These are phyloP conservation scores for Magnolia kwangsiensis DNA, from an alignment of 164 flowering plant genomes.

Conservation along the genomic window DNA sequence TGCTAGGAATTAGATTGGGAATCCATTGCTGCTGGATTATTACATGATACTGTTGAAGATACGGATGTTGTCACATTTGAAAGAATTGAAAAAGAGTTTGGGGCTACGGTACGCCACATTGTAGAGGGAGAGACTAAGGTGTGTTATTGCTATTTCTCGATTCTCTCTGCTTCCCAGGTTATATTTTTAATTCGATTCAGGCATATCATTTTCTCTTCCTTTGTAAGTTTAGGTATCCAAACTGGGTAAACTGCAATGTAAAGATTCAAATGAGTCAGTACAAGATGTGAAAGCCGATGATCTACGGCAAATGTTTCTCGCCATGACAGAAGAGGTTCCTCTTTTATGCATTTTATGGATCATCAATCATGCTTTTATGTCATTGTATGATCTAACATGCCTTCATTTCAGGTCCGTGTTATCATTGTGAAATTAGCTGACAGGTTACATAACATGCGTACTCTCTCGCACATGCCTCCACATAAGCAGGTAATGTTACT, in stretches of 20 bases:
- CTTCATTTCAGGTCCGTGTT: slow-evolving; percentile 75
- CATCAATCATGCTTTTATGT: not conserved
- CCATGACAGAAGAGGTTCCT: slow-evolving; percentile 95
- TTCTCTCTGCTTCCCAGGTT: not conserved
- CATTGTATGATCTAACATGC: not conserved
- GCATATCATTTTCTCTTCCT: not conserved
- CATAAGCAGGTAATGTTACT: slow-evolving; percentile 75
- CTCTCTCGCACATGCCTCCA: slow-evolving; percentile 94
- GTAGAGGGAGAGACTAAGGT: slow-evolving; percentile 99
- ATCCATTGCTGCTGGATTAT: slow-evolving; percentile 90
- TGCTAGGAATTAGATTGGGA: slow-evolving; percentile 98
- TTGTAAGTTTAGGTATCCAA: slow-evolving; percentile 72
- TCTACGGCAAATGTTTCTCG: slow-evolving; percentile 93
- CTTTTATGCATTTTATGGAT: not conserved
- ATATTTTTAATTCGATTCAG: not conserved
- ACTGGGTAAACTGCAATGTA: slow-evolving; percentile 84
- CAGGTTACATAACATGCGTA: slow-evolving; percentile 98
- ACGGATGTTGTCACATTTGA: slow-evolving; percentile 90
- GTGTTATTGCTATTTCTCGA: not conserved
- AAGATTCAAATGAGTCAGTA: slow-evolving; percentile 50
- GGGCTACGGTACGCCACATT: slow-evolving; percentile 83
- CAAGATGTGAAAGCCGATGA: slow-evolving; percentile 99
- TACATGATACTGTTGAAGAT: slow-evolving; percentile 99
- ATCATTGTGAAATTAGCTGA: slow-evolving; percentile 98
- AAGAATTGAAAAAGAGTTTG: slow-evolving; percentile 90